A percentile compares a stretch with the other conserved stretches of the same genome.
phyloP scores from a whole-genome alignment of 2,329 filamentous ascomycete species.

The Epichloe gansuensis region DNA sequence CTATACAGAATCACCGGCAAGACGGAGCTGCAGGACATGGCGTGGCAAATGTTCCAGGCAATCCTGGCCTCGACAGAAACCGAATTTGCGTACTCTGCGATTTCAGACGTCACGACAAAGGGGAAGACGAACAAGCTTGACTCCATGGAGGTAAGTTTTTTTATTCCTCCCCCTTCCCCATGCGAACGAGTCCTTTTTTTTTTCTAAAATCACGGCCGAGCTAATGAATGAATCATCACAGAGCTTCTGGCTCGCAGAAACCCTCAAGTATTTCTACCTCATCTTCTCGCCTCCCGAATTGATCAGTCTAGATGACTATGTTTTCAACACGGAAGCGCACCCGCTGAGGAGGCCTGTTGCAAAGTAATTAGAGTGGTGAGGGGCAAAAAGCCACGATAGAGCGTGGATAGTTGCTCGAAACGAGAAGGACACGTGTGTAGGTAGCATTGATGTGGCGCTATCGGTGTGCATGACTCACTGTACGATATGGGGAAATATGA shows the following conservation, averaged over 20 bases:
- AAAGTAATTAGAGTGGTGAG: background rate
- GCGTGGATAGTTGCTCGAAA: background rate
- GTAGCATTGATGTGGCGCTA: background rate
- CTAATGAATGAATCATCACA: slow-evolving; percentile 20
- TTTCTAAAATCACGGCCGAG: no score
- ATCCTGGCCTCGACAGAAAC: slow-evolving; percentile 33
- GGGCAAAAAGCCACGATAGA: background rate
- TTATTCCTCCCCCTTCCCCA: background rate
- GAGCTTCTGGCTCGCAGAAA: slow-evolving; percentile 63
- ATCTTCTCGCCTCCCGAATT: slow-evolving; percentile 53
- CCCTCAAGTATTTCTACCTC: slow-evolving; percentile 63
- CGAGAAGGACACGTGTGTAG: background rate
- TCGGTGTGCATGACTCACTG: background rate
- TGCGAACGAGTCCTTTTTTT: no score
- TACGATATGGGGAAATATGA: no score
- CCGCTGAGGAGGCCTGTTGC: slow-evolving; percentile 14
- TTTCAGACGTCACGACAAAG: slow-evolving; percentile 27
- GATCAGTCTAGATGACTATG: slow-evolving; percentile 54
- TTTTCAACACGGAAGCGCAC: slow-evolving; percentile 44
- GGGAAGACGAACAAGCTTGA: slow-evolving; percentile 32
- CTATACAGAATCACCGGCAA: slow-evolving; percentile 50
- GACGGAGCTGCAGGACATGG: slow-evolving; percentile 33
- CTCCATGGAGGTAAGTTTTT: slow-evolving; percentile 41
- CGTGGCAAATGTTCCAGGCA: slow-evolving; percentile 39
- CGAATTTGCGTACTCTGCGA: slow-evolving; percentile 33